These are phyloP conservation scores for Fusarium heterosporum DNA, from an alignment of 2,329 filamentous ascomycete genomes.

Conservation along the genomic window DNA sequence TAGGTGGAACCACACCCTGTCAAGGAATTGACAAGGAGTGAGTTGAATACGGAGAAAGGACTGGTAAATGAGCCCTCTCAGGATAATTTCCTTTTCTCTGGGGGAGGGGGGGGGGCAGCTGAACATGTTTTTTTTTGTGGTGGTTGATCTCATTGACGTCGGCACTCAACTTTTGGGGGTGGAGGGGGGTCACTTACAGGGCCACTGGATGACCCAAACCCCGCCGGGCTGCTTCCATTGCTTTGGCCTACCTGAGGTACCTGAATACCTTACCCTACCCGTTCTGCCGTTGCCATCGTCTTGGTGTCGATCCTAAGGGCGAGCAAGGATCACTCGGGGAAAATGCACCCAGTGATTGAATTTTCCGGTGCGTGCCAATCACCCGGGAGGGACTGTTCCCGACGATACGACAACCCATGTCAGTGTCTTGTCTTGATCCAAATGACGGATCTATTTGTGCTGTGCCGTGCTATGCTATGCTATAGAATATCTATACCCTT, in stretches of 20 bases:
- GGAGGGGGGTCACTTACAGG: not conserved
- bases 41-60: not conserved
- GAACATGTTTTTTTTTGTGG: conserved; percentile 2
- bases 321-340: conserved; percentile 21
- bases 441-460: conserved; percentile 22
- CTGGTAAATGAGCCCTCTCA: conserved; percentile 9
- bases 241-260: conserved; percentile 12
- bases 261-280: conserved; percentile 13
- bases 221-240: not conserved
- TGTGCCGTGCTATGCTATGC: not conserved
- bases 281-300: conserved; percentile 11
- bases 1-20: not conserved
- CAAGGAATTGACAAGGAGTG: not conserved
- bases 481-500: not conserved
- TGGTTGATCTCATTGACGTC: conserved; percentile 24
- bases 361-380: conserved; percentile 30
- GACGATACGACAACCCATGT: conserved; percentile 32
- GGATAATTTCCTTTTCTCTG: conserved; percentile 1
- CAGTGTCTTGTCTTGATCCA: conserved; percentile 11
- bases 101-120: not conserved
- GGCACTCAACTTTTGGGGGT: conserved; percentile 15
- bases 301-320: conserved; percentile 41
- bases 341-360: conserved; percentile 21
- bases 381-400: conserved; percentile 9
- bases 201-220: conserved; percentile 25